Conservation (phyloP, 495 filamentous ascomycete species). For the Neurospora intermedia region DNA sequence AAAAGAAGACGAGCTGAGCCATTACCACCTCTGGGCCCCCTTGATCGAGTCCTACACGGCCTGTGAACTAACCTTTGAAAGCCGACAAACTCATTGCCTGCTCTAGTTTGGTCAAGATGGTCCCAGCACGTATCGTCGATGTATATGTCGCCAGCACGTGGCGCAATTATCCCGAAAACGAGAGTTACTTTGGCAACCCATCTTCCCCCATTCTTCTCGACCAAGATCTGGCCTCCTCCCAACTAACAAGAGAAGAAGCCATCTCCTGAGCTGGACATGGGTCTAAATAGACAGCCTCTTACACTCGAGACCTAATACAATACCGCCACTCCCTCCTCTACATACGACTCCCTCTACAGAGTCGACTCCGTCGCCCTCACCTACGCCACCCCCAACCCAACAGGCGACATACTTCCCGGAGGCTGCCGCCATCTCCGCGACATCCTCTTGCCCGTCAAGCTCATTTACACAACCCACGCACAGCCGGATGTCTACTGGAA, state of each 20-base stretch:
- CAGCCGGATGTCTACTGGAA: not conserved
- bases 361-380: not conserved
- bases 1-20: not conserved
- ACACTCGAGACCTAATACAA: not conserved
- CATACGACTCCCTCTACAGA: not conserved
- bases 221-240: not conserved
- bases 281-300: not conserved
- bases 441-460: not conserved
- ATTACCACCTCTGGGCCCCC: not conserved
- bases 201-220: not conserved
- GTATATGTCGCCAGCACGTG: constrained; percentile 4
- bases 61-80: not conserved
- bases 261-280: not conserved
- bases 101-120: not conserved
- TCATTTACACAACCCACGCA: not conserved
- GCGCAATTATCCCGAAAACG: not conserved
- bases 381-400: not conserved
- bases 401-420: not conserved
- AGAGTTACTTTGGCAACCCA: constrained; percentile 1
- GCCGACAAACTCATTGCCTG: constrained; percentile 2
- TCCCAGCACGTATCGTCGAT: not conserved
- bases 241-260: not conserved
- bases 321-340: not conserved
- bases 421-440: not conserved
- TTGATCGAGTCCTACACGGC: not conserved